Base-by-base conservation (phyloP, 2,329 filamentous ascomycete species). In the Hysterium pulicare region DNA sequence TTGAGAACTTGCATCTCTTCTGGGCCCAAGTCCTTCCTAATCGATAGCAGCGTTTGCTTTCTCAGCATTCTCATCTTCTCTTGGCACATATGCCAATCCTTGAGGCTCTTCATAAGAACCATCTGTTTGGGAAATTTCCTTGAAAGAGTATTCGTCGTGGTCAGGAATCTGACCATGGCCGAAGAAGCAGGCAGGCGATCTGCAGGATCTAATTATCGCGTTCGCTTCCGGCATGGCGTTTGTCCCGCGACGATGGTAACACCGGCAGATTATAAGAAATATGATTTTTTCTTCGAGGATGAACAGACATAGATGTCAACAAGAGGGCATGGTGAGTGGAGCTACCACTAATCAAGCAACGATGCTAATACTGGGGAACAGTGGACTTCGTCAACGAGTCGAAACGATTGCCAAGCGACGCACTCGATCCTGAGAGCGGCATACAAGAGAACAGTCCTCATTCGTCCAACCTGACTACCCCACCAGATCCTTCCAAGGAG, bases 221-320 rank as follows among this genome's bases (percentile, higher is more conserved):
- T 57, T 8, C 46, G 54, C 4, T 55, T 57, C 41, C 43, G 50
- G 35, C 48, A 55, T 38, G 49, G 52, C 5, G 50, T 55, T 2
- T 55, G 46, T 44, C 50, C 52, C 3, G 36, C 50, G 32, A 24
- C 33, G 19, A 26, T 46, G 33, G 54, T 48, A n/a, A 54, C 46
- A 4, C 41, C 51, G 30, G 51, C 46, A 4, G 50, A 55, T 34
- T 53, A 54, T 21, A 57, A 57, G 28, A 55, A 55, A 37, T 57
- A 57, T 38, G 51, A 54, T 43, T 55, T 47, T 44, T 57, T 55
- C 40, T 55, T 57, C 40, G 46, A 47, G 3, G 34, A 36, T 7
- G 46, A 28, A 13, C 47, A 55, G 33, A 44, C 20, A 8, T 55
- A 53, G 49, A 46, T 55, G 20, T 44, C 36, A 30, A 49, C 44